phyloP scores from a whole-genome alignment of 306 rosid genomes.

The Prunus mongolica region DNA sequence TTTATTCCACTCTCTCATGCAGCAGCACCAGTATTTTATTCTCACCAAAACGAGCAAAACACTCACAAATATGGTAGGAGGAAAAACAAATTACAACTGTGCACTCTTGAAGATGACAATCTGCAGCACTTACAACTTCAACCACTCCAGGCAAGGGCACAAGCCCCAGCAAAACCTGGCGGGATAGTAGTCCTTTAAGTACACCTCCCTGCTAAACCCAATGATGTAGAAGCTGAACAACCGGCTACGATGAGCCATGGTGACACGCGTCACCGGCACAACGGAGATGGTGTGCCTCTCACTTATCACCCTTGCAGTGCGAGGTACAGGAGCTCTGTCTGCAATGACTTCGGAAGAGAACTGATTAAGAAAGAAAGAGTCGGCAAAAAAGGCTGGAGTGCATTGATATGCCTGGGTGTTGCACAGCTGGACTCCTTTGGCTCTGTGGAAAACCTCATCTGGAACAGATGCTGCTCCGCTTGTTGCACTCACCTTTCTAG shows the following conservation, averaged over 20 bases:
- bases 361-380: slow-evolving; percentile 77
- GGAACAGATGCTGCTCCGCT: slow-evolving; percentile 98
- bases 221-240: slow-evolving; percentile 86
- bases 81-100: not conserved
- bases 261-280: slow-evolving; percentile 81
- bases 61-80: not conserved
- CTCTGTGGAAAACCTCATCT: slow-evolving; percentile 81
- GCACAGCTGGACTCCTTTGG: slow-evolving; percentile 88
- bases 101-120: not conserved
- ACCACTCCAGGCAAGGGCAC: slow-evolving; percentile 96
- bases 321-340: slow-evolving; percentile 67
- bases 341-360: slow-evolving; percentile 92
- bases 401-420: slow-evolving; percentile 93
- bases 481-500: slow-evolving; percentile 78
- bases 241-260: slow-evolving; percentile 61
- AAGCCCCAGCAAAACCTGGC: slow-evolving; percentile 89
- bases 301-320: slow-evolving; percentile 75
- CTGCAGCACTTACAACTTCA: slow-evolving; percentile 50
- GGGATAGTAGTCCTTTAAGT: slow-evolving; percentile 86
- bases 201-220: slow-evolving; percentile 75
- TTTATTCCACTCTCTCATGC: not conserved
- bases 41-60: not conserved
- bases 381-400: slow-evolving; percentile 91
- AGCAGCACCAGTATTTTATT: not conserved
- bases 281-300: slow-evolving; percentile 91